phyloP scores from a whole-genome alignment of 2,329 filamentous ascomycete genomes.

The Lithohypha guttulata region DNA sequence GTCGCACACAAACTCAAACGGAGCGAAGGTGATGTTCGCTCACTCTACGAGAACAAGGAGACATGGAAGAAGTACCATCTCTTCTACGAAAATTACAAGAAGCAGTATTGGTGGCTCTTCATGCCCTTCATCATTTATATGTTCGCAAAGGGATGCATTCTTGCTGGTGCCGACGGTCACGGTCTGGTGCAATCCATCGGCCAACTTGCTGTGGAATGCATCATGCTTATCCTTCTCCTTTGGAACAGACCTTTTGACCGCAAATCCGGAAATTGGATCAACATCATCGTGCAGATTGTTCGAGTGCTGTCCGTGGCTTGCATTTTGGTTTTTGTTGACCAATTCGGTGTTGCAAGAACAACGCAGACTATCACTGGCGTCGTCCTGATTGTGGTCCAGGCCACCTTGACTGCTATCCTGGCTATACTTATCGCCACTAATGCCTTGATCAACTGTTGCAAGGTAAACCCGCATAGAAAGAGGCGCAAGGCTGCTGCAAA shows the following conservation, averaged over 20 bases:
- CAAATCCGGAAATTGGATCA: slow-evolving; percentile 82
- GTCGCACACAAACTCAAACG: slow-evolving; percentile 65
- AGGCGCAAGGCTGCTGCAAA: slow-evolving; percentile 82
- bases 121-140: slow-evolving; percentile 81
- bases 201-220: slow-evolving; percentile 67
- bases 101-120: slow-evolving; percentile 95
- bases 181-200: slow-evolving; percentile 70
- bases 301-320: slow-evolving; percentile 80
- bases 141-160: slow-evolving; percentile 75
- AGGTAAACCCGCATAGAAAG: slow-evolving; percentile 81
- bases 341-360: slow-evolving; percentile 78
- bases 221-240: slow-evolving; percentile 68
- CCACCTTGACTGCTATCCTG: slow-evolving; percentile 66
- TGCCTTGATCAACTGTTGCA: slow-evolving; percentile 69
- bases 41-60: slow-evolving; percentile 77
- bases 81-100: slow-evolving; percentile 94
- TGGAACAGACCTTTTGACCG: slow-evolving; percentile 82
- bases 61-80: slow-evolving; percentile 92
- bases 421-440: slow-evolving; percentile 85
- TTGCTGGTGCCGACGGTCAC: slow-evolving; percentile 76
- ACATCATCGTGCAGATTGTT: slow-evolving; percentile 80
- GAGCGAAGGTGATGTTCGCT: slow-evolving; percentile 59
- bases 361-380: slow-evolving; percentile 90
- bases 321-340: slow-evolving; percentile 86
- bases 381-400: slow-evolving; percentile 87